A percentile compares a stretch with the other conserved stretches of the same genome.
Conservation (phyloP, 257 asterid species). For the Nicotiana knightiana region DNA sequence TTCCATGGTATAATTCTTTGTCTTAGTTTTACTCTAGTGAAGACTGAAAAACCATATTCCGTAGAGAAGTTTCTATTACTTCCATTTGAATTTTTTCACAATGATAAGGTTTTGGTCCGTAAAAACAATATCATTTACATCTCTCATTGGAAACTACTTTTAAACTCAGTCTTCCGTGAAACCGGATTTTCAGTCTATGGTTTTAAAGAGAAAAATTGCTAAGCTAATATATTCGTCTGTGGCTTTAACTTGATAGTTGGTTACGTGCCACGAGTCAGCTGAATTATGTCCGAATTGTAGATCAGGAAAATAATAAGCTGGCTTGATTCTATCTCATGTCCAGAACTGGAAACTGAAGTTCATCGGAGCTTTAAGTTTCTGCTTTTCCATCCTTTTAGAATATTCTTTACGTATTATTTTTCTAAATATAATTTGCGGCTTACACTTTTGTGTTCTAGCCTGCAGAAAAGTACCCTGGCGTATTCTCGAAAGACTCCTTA, state of each 20-base stretch:
- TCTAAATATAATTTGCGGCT: background rate
- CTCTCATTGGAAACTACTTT: background rate
- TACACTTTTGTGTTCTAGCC: conserved; percentile 40
- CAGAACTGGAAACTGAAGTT: background rate
- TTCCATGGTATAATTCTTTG: background rate
- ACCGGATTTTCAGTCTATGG: background rate
- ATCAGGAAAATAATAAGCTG: background rate
- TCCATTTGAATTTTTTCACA: background rate
- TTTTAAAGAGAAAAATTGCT: background rate
- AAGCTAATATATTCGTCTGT: background rate
- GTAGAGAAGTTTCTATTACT: background rate
- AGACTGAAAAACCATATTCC: background rate
- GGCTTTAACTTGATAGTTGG: background rate
- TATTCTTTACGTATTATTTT: background rate
- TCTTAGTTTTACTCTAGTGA: background rate
- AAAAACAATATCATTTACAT: background rate
- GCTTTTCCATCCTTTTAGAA: background rate
- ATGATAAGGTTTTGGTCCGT: background rate
- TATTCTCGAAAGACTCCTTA: conserved; percentile 50
- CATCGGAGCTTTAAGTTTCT: background rate
- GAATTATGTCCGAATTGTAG: background rate
- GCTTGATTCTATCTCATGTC: background rate
- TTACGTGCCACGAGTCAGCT: background rate
- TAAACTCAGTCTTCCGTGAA: background rate
- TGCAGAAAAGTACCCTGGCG: conserved; percentile 65